phyloP scores from a whole-genome alignment of 148 eudicot species.

The Rhododendron molle region DNA sequence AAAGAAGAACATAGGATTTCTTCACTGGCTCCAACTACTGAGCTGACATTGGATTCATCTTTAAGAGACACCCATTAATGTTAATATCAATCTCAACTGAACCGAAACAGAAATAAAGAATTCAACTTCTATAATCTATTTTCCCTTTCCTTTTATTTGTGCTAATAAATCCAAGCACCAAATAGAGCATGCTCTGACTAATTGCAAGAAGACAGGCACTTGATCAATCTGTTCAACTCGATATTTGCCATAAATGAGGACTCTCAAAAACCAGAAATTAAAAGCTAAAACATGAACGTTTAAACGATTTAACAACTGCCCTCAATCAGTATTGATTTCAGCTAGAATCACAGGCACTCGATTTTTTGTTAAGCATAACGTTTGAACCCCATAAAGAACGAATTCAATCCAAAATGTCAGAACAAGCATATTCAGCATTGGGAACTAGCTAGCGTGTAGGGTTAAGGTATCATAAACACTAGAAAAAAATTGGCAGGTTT shows the following conservation, averaged over 20 bases:
- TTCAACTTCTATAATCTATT: background rate
- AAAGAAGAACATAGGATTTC: background rate
- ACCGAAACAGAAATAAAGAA: background rate
- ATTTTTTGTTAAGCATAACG: background rate
- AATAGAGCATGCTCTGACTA: background rate
- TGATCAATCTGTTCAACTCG: background rate
- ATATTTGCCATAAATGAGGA: background rate
- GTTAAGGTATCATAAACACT: background rate
- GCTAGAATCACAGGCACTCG: background rate
- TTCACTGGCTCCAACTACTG: background rate
- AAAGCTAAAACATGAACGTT: background rate
- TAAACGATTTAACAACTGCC: background rate
- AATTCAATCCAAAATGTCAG: background rate
- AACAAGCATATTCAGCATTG: background rate
- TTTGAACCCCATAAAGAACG: background rate
- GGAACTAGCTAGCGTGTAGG: background rate
- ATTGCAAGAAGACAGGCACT: background rate
- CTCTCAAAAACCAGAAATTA: background rate
- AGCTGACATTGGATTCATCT: background rate
- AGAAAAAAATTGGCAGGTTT: conserved; percentile 5
- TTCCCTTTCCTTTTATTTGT: background rate
- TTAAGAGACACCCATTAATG: background rate
- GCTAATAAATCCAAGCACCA: background rate
- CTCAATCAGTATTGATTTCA: background rate
- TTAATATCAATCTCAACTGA: background rate